These are phyloP conservation scores for Mortierella sp. DNA, from an alignment of 371 early-diverging fungal species.

Conservation along the genomic window DNA sequence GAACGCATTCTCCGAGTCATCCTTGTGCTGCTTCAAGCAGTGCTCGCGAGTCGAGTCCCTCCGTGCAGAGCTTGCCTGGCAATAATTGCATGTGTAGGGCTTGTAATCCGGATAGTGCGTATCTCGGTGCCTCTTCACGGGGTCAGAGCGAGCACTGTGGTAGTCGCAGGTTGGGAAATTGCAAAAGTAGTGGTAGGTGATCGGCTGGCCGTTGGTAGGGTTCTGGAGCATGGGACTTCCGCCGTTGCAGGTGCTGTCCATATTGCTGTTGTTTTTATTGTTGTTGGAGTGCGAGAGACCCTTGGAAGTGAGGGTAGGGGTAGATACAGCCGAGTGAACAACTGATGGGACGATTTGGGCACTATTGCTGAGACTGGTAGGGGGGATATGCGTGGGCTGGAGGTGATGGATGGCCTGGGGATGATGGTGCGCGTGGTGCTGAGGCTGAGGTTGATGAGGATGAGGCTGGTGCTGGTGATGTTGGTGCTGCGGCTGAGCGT, in stretches of 20 bases:
- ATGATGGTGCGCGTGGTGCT: not conserved
- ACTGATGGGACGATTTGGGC: no score
- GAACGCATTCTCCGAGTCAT: slow-evolving; percentile 13
- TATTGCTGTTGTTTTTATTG: not conserved
- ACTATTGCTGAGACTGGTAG: no score
- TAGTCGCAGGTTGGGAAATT: slow-evolving; percentile 13
- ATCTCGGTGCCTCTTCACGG: slow-evolving; percentile 13
- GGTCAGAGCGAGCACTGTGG: slow-evolving; percentile 15
- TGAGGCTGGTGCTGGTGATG: slow-evolving; percentile 8
- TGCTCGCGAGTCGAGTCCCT: slow-evolving; percentile 11
- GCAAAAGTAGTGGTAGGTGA: slow-evolving; percentile 19
- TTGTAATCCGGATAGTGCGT: slow-evolving; percentile 14
- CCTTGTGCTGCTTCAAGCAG: slow-evolving; percentile 18
- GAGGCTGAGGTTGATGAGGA: not conserved
- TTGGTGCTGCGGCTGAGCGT: slow-evolving; percentile 3
- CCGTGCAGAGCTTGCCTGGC: slow-evolving; percentile 9
- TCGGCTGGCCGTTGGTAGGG: not conserved
- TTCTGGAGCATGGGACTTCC: not conserved
- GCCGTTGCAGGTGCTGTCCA: not conserved
- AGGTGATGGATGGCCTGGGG: not conserved
- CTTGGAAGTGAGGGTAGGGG: not conserved
- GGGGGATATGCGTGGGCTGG: not conserved
- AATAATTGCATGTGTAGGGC: slow-evolving; percentile 16
- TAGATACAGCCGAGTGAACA: not conserved
- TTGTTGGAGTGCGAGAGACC: no score